Evolutionary conservation across 306 rosid species (phyloP).

Genomic region (Medicago ruthenica): DNA sequence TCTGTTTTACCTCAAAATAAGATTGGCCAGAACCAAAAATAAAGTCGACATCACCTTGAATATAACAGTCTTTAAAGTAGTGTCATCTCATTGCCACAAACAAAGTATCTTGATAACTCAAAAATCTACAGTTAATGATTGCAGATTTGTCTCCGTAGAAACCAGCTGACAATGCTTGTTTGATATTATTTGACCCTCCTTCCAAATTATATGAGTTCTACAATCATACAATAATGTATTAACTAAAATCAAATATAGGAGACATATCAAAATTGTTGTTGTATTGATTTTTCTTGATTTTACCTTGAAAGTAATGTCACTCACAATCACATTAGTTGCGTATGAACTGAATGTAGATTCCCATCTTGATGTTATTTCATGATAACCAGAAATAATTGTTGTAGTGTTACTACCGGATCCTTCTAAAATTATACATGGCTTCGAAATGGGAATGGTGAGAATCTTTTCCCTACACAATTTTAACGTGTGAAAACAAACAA

Average conservation of each 20-base stretch:
- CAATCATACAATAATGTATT: background rate
- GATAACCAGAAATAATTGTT: too few species aligned
- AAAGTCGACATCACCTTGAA: constrained; percentile 10
- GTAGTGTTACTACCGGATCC: too few species aligned
- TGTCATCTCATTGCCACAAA: background rate
- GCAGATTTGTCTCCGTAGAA: background rate
- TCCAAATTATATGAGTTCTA: background rate
- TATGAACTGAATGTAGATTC: background rate
- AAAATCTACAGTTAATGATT: background rate
- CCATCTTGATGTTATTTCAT: background rate
- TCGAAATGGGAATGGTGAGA: too few species aligned
- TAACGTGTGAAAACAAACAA: too few species aligned
- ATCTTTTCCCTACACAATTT: too few species aligned
- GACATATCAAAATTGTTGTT: too few species aligned
- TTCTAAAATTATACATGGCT: too few species aligned
- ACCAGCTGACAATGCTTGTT: constrained; percentile 1
- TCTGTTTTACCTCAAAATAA: constrained; percentile 9
- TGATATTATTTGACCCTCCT: background rate
- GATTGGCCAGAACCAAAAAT: background rate
- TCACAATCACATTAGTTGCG: constrained; percentile 12
- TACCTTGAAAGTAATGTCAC: background rate
- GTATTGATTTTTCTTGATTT: background rate
- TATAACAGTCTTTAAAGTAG: background rate
- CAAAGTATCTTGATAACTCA: constrained; percentile 12
- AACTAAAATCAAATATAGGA: background rate